A percentile compares a stretch with the other conserved stretches of the same genome.
phyloP scores from a whole-genome alignment of 2,329 filamentous ascomycete genomes.

The Colletotrichum filicis region DNA sequence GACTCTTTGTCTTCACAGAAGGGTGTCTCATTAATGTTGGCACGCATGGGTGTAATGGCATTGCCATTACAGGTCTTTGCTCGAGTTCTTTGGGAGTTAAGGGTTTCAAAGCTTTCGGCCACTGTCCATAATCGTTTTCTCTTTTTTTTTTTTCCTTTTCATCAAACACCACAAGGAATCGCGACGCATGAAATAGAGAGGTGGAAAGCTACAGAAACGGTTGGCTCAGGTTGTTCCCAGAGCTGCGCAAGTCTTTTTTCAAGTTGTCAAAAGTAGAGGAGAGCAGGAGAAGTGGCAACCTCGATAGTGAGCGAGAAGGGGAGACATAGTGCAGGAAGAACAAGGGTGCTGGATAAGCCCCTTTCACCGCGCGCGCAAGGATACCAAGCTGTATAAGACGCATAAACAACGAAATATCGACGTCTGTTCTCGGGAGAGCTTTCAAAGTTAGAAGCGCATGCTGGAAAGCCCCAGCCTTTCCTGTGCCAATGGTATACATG shows the following conservation, averaged over 20 bases:
- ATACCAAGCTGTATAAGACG: conserved; percentile 9
- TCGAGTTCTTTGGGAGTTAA: conserved; percentile 29
- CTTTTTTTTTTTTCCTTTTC: conserved; percentile 12
- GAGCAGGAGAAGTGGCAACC: background rate
- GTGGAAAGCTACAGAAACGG: conserved; percentile 34
- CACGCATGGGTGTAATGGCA: conserved; percentile 27
- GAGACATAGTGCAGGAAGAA: background rate
- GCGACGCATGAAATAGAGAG: conserved; percentile 33
- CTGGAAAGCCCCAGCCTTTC: conserved; percentile 1
- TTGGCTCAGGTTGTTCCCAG: conserved; percentile 4
- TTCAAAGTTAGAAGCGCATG: conserved; percentile 21
- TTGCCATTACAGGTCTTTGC: conserved; percentile 27
- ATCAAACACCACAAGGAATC: conserved; percentile 22
- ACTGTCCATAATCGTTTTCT: conserved; percentile 33
- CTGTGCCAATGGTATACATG: conserved; percentile 32
- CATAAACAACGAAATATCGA: conserved; percentile 4
- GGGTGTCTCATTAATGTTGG: conserved; percentile 25
- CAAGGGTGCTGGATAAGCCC: background rate
- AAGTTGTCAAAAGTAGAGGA: background rate
- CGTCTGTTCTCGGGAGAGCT: background rate
- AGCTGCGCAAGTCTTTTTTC: conserved; percentile 8
- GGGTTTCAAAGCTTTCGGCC: conserved; percentile 29
- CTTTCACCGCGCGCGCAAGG: background rate
- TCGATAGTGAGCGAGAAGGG: background rate
- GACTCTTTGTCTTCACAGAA: conserved; percentile 11